Evolutionary conservation across 176 grass and related monocot genomes (phyloP), one percentile per base, ranked within the genome.

Genomic region (Ampelocalamus luodianensis): DNA sequence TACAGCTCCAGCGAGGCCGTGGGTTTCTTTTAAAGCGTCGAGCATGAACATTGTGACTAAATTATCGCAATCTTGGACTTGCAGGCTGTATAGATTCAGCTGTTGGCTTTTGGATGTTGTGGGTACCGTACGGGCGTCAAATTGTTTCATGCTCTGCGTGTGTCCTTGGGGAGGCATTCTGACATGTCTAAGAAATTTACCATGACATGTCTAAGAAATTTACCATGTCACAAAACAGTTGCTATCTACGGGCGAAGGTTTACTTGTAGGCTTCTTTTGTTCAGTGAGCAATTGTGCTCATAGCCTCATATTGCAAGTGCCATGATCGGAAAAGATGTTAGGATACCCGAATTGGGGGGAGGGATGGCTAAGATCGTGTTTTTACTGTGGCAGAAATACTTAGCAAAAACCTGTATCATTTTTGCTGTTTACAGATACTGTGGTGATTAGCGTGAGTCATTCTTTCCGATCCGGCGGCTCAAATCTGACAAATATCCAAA

Each of bases 1-100:
- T 83, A 78, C 78, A 83, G 15, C 59, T 72, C 84, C 72, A 79
- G 84, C 79, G 66, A 68, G 32, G 27, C 67, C 48, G 23, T 79
- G 74, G 46, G 23, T 78, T 68, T 78, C 48, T 58, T 77, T 83
- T 66, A 51, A 32, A 16, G 63, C 14, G 27, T 48, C 37, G 26
- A 34, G 26, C 48, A 43, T 74, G 13, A 42, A 43, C 32, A 75
- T n/a, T 67, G 77, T n/a, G 24, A 36, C 17, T 44, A 55, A 44
- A 59, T 55, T 26, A 50, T 36, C n/a, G 62, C 53, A 36, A 43
- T 76, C 20, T 56, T 27, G 66, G 55, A 43, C 5, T 77, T 69
- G 39, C 50, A 80, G n/a, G 34, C 56, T 80, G 55, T 55, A 44
- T 65, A 45, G 15, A 80, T 72, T 53, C 61, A 53, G 24, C 36